A percentile compares a stretch with the other conserved stretches of the same genome.
Evolutionary conservation across 2,329 filamentous ascomycete species (phyloP).

Genomic region (Ceratocystis smalleyi): DNA sequence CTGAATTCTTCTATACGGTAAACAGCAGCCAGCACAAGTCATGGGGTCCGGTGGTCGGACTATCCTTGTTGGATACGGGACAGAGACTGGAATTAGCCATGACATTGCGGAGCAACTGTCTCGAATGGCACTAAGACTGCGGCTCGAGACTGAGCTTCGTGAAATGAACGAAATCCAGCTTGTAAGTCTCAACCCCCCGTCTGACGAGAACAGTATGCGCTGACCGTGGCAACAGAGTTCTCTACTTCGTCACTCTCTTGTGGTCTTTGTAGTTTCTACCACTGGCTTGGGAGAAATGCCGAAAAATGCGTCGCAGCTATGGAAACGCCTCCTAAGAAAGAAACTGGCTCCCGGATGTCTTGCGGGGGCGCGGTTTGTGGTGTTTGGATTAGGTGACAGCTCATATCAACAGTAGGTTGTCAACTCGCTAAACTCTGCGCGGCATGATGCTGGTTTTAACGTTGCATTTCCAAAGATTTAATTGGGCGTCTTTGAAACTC

Average conservation of each 20-base stretch:
- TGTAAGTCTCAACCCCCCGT: slow-evolving; percentile 36
- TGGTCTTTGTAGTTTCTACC: slow-evolving; percentile 75
- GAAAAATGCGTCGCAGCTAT: slow-evolving; percentile 64
- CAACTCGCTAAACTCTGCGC: background rate
- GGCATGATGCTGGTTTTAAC: background rate
- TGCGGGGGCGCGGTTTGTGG: slow-evolving; percentile 54
- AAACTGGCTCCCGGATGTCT: slow-evolving; percentile 59
- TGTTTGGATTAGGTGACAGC: slow-evolving; percentile 85
- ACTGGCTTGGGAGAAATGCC: slow-evolving; percentile 92
- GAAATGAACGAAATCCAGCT: slow-evolving; percentile 64
- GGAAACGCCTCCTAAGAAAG: slow-evolving; percentile 69
- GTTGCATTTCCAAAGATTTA: slow-evolving; percentile 47
- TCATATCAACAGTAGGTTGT: slow-evolving; percentile 68
- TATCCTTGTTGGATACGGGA: slow-evolving; percentile 70
- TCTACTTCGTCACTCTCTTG: slow-evolving; percentile 38
- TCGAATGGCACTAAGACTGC: slow-evolving; percentile 56
- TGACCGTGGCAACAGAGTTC: slow-evolving; percentile 27
- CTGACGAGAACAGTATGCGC: background rate
- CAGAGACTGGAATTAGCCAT: slow-evolving; percentile 87
- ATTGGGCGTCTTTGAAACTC: slow-evolving; percentile 81
- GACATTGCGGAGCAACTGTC: slow-evolving; percentile 80
- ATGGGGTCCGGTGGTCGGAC: slow-evolving; percentile 22
- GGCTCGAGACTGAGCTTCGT: slow-evolving; percentile 58
- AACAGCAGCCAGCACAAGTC: background rate
- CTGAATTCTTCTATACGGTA: background rate